Base-by-base conservation (phyloP, 257 asterid species). In the Jacaranda copaia region DNA sequence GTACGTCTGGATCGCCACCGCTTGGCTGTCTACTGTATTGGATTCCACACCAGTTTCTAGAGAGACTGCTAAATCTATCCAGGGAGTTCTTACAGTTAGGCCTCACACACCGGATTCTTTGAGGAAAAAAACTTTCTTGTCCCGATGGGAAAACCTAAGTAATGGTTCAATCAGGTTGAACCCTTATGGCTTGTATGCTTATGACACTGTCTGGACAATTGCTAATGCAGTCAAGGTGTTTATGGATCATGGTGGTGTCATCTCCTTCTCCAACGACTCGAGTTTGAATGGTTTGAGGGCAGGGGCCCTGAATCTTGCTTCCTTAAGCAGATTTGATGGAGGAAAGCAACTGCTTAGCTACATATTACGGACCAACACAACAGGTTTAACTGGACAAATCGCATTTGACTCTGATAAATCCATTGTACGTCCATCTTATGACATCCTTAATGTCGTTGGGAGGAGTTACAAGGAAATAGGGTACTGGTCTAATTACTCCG, bases 151-250 rank as follows among this genome's bases (percentile, higher is more conserved):
- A 2, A 38, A 61, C 3, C 32, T 83, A n/a, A 80, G 72, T 4
- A 73, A 70, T 51, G 70, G 60, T 10, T 73, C 75, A 3, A 62
- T 77, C 3, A 45, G 80, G 13, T 18, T 66, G 59, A 83, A 62
- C 69, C 45, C 82, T 11, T 72, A 83, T 49, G 87, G 78, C 3
- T 53, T 83, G 8, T 80, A 83, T 48, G 87, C 87, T 46, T 83
- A 83, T 36, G 84, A 83, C 68, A 76, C 87, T 12, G 82, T 83
- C 12, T 77, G 80, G 82, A 60, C 70, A 51, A 59, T 83, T 3
- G 84, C 87, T 20, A 58, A 72, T 20, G 87, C 82, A 5, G 36
- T 80, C 25, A 46, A 77, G 4, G 52, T 19, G 16, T 77, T 76
- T 70, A 51, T 80, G 14, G 70, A 73, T 14, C 46, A 38, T 14